Conservation (phyloP, 805 yeast species). For the Wickerhamiella parazyma region DNA sequence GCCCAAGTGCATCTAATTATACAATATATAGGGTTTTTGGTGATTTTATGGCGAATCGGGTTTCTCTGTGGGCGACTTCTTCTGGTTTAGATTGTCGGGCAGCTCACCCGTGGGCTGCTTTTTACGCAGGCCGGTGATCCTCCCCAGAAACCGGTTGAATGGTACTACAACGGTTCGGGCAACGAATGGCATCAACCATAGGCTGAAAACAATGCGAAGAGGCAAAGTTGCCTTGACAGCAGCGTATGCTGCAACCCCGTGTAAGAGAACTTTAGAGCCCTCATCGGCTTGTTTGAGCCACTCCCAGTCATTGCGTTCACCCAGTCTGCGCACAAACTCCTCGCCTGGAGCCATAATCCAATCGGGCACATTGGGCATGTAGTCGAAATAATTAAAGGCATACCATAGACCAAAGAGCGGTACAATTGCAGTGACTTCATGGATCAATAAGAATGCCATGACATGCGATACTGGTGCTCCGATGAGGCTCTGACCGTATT, state of each 20-base stretch:
- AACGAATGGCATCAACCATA: slow-evolving; percentile 44
- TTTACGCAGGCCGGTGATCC: slow-evolving; percentile 7
- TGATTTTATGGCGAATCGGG: too few relatives aligned
- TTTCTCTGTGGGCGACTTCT: neutral
- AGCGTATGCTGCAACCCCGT: slow-evolving; percentile 66
- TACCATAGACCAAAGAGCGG: slow-evolving; percentile 64
- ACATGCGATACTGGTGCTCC: slow-evolving; percentile 48
- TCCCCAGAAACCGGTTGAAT: slow-evolving; percentile 20
- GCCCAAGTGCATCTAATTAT: too few relatives aligned
- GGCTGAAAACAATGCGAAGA: slow-evolving; percentile 36
- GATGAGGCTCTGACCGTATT: slow-evolving; percentile 37
- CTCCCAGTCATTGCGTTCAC: slow-evolving; percentile 24
- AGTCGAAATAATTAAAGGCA: slow-evolving; percentile 40
- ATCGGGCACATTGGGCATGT: slow-evolving; percentile 41
- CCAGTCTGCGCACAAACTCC: slow-evolving; percentile 40
- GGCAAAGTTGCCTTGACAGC: slow-evolving; percentile 48
- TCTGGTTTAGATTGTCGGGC: slow-evolving; percentile 9
- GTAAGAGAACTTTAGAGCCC: slow-evolving; percentile 42
- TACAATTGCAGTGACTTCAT: slow-evolving; percentile 60
- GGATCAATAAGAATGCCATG: slow-evolving; percentile 51
- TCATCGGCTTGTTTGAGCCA: slow-evolving; percentile 31
- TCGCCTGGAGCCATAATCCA: slow-evolving; percentile 50
- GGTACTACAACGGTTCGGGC: slow-evolving; percentile 41
- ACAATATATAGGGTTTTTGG: too few relatives aligned
- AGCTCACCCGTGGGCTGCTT: slow-evolving; percentile 7